Conservation (phyloP, 2,329 filamentous ascomycete genomes). For the Teratosphaeriaceae sp. region DNA sequence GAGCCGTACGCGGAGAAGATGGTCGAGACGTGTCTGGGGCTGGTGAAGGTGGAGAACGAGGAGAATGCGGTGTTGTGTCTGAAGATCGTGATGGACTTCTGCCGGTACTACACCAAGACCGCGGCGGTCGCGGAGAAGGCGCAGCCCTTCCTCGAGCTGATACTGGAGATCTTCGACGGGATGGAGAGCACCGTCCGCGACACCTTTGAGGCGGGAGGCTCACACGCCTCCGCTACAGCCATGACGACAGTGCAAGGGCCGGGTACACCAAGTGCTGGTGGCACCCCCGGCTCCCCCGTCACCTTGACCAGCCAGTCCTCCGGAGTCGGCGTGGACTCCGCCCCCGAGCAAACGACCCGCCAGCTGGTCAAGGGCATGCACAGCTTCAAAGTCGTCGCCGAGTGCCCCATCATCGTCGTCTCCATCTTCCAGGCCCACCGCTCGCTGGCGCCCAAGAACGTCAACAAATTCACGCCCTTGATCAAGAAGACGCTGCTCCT, state of each 20-base stretch:
- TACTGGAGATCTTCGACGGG: conserved; percentile 91
- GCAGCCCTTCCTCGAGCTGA: conserved; percentile 82
- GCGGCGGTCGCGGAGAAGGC: conserved; percentile 67
- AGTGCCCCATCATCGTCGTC: conserved; percentile 98
- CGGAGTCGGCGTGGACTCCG: conserved; percentile 59
- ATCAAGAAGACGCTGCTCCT: conserved; percentile 86
- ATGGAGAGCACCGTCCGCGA: conserved; percentile 94
- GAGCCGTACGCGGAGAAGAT: conserved; percentile 84
- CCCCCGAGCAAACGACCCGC: conserved; percentile 69
- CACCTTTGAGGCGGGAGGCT: conserved; percentile 90
- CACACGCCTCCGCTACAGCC: conserved; percentile 47
- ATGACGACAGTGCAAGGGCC: conserved; percentile 48
- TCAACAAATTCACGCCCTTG: conserved; percentile 84
- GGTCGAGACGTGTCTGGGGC: conserved; percentile 80
- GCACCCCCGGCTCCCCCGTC: conserved; percentile 79
- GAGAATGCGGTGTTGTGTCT: conserved; percentile 98
- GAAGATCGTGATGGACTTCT: conserved; percentile 95
- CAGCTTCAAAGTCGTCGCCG: conserved; percentile 96
- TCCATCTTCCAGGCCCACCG: conserved; percentile 96
- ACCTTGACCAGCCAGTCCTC: conserved; percentile 54
- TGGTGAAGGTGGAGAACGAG: conserved; percentile 91
- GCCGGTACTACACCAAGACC: conserved; percentile 78
- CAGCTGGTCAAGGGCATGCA: conserved; percentile 90
- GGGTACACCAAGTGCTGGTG: conserved; percentile 53
- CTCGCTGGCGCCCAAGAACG: conserved; percentile 69